Percentiles rank a stretch among this genome's conserved stretches.
Evolutionary conservation across 768 basidiomycete genomes (phyloP).

Genomic region (Kwoniella botswanensis): DNA sequence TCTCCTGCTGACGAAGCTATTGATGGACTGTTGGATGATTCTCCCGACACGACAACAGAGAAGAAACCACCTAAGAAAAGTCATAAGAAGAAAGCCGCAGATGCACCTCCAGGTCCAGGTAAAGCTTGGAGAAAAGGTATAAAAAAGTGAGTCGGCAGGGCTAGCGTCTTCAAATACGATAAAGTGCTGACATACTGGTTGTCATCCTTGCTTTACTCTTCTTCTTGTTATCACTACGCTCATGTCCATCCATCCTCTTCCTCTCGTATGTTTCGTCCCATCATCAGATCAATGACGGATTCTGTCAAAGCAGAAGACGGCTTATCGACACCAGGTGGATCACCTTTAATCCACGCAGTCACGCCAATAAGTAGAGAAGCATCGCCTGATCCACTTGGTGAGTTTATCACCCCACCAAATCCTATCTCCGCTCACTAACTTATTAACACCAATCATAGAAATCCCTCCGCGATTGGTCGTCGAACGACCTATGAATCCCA

Average conservation of each 20-base stretch:
- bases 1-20: constrained; percentile 33
- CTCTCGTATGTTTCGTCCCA: too few species aligned
- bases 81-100: constrained; percentile 35
- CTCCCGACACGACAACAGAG: constrained; percentile 1
- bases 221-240: background rate
- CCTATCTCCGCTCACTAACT: background rate
- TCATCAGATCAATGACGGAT: constrained; percentile 31
- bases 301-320: constrained; percentile 30
- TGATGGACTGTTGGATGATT: constrained; percentile 21
- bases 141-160: constrained; percentile 45
- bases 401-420: constrained; percentile 9
- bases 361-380: constrained; percentile 29
- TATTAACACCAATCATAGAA: background rate
- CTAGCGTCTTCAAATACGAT: background rate
- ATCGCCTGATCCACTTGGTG: constrained; percentile 41
- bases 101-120: constrained; percentile 35
- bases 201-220: background rate
- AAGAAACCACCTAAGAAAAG: constrained; percentile 34
- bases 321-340: constrained; percentile 10
- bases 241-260: background rate
- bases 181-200: background rate
- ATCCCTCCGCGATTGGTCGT: constrained; percentile 6
- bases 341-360: constrained; percentile 20
- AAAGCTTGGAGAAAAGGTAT: constrained; percentile 42
- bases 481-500: constrained; percentile 3